A percentile compares a stretch with the other conserved stretches of the same genome.
phyloP scores from a whole-genome alignment of 1,284 basidiomycete species.

The Thelephora terrestris region DNA sequence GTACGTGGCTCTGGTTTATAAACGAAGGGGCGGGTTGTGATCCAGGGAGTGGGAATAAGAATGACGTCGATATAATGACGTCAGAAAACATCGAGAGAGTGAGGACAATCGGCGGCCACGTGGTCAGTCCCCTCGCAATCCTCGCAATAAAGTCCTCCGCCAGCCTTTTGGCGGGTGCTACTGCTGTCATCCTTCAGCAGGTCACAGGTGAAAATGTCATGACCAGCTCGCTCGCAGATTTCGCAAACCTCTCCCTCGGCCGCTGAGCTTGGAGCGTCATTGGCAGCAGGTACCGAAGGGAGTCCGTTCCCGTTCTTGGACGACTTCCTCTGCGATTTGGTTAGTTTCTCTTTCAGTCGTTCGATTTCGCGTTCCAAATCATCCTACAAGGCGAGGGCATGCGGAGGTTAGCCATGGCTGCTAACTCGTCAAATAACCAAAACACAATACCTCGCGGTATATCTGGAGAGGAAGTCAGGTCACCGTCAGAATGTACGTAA shows the following conservation, averaged over 20 bases:
- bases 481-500: not conserved
- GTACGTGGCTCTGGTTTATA: not conserved
- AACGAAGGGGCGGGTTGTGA: not conserved
- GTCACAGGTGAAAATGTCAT: constrained; percentile 75
- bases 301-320: constrained; percentile 33
- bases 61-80: not conserved
- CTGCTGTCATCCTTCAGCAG: constrained; percentile 36
- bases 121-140: constrained; percentile 74
- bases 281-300: constrained; percentile 9
- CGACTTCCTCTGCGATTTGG: constrained; percentile 45
- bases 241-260: constrained; percentile 49
- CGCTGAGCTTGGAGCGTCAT: constrained; percentile 8
- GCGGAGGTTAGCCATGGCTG: not conserved
- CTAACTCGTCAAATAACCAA: constrained; percentile 5
- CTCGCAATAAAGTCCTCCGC: constrained; percentile 47
- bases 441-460: constrained; percentile 61
- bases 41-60: constrained; percentile 1
- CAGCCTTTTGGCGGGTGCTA: constrained; percentile 2
- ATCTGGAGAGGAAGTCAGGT: constrained; percentile 38
- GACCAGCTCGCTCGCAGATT: constrained; percentile 73
- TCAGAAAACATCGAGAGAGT: constrained; percentile 73
- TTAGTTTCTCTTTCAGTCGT: constrained; percentile 58
- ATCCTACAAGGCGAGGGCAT: constrained; percentile 42
- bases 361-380: constrained; percentile 84
- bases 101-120: constrained; percentile 59